Evolutionary conservation across 768 basidiomycete species (phyloP).

Genomic region (Amanita pallidorosea): DNA sequence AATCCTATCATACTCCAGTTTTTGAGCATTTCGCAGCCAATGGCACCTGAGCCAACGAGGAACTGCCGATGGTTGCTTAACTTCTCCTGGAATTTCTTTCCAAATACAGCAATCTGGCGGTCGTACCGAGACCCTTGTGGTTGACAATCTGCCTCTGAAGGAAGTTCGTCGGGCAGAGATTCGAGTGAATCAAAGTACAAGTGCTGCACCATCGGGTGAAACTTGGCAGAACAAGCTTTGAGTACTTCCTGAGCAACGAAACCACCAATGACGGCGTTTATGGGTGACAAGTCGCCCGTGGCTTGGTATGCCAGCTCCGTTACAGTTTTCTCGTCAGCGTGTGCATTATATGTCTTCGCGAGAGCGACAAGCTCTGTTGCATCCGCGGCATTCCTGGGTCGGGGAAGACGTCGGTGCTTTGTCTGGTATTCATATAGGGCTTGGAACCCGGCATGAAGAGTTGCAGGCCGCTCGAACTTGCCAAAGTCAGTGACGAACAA

Average conservation of each 20-base stretch:
- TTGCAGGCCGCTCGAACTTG: conserved; percentile 88
- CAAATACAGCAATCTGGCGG: conserved; percentile 93
- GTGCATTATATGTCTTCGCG: conserved; percentile 67
- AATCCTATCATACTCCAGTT: conserved; percentile 99
- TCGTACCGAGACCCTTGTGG: conserved; percentile 84
- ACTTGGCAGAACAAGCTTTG: conserved; percentile 96
- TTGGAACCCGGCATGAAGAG: conserved; percentile 91
- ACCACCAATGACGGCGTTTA: conserved; percentile 90
- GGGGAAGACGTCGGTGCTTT: conserved; percentile 59
- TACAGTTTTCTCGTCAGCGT: conserved; percentile 73
- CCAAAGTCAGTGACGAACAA: conserved; percentile 93
- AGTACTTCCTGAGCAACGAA: conserved; percentile 98
- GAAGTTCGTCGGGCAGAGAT: conserved; percentile 68
- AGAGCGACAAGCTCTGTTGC: conserved; percentile 60
- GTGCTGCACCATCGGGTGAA: conserved; percentile 91
- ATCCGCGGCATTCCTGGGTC: conserved; percentile 75
- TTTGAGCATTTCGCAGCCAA: conserved; percentile 99
- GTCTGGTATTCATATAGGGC: conserved; percentile 74
- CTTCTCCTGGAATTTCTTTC: conserved; percentile 85
- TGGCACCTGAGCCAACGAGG: conserved; percentile 97
- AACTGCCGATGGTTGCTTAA: conserved; percentile 87
- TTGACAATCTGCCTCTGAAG: conserved; percentile 75
- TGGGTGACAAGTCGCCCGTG: conserved; percentile 77
- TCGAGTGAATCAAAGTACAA: conserved; percentile 98
- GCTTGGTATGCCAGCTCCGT: conserved; percentile 88